A percentile compares a stretch with the other conserved stretches of the same genome.
phyloP scores from a whole-genome alignment of 176 grass and related monocot species.

The Zizania latifolia region DNA sequence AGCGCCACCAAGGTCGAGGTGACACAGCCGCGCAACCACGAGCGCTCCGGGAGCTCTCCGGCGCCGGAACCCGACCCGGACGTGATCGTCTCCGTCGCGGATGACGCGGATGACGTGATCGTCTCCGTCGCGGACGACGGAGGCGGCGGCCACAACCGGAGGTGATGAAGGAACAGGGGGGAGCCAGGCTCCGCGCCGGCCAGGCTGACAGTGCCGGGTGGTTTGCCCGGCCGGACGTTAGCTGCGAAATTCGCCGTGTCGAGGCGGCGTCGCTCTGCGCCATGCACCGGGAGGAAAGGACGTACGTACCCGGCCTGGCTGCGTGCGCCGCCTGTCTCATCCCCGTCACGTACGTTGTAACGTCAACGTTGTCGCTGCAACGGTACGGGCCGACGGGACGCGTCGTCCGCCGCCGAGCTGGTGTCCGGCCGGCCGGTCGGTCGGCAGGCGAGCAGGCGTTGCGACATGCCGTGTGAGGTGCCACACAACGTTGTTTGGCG shows the following conservation, averaged over 20 bases:
- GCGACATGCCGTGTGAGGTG: conserved; percentile 19
- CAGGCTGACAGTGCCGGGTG: neutral
- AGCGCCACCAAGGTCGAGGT: neutral
- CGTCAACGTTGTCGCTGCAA: conserved; percentile 17
- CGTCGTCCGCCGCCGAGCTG: neutral
- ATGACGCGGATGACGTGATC: no score
- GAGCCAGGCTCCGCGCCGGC: conserved; percentile 14
- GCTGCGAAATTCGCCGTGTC: conserved; percentile 29
- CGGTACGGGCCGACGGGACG: conserved; percentile 15
- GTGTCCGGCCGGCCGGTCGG: neutral
- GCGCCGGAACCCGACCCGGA: neutral
- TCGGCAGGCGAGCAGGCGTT: neutral
- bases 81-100: conserved; percentile 40
- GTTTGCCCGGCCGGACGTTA: no score
- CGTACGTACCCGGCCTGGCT: neutral
- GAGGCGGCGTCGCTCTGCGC: neutral
- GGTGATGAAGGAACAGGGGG: neutral
- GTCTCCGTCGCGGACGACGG: no score
- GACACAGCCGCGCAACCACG: neutral
- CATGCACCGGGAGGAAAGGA: neutral
- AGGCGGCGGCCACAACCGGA: neutral
- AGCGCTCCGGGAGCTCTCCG: neutral
- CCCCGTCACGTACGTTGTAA: neutral
- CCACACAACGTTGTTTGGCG: no score
- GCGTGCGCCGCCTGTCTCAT: neutral